Percentiles rank a stretch among this genome's conserved stretches.
Evolutionary conservation across 169 alveolate genomes (phyloP).

Genomic region (Plasmodium yoelii): DNA sequence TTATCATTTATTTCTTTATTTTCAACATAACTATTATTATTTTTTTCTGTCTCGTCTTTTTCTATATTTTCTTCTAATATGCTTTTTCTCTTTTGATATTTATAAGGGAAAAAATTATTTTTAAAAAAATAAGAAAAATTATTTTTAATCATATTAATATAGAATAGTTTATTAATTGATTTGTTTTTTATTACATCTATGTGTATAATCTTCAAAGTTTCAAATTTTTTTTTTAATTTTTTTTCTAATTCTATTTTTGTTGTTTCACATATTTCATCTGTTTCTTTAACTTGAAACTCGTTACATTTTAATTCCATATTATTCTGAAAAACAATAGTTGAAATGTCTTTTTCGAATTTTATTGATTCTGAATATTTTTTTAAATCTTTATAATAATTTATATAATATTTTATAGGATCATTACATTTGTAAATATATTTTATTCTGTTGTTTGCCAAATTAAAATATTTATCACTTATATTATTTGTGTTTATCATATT

Average conservation of each 20-base stretch:
- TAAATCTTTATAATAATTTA: constrained; percentile 14
- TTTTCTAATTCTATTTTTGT: neutral
- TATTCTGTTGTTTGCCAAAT: constrained; percentile 35
- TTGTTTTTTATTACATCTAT: constrained; percentile 19
- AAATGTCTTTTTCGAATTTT: constrained; percentile 15
- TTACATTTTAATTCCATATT: neutral
- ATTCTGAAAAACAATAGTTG: neutral
- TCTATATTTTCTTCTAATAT: neutral
- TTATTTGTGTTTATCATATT: constrained; percentile 2
- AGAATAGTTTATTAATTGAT: constrained; percentile 20
- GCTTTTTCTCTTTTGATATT: neutral
- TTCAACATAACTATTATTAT: constrained; percentile 7
- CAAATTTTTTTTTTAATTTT: neutral
- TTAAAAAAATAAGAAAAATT: constrained; percentile 53
- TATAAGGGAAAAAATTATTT: constrained; percentile 59
- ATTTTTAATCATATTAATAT: constrained; percentile 57
- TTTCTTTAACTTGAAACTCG: neutral
- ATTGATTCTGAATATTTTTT: neutral
- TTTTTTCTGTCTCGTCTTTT: neutral
- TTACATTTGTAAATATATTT: constrained; percentile 44
- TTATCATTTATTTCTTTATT: neutral
- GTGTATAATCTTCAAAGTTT: constrained; percentile 11
- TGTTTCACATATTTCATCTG: neutral
- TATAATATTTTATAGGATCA: constrained; percentile 35
- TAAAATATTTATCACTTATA: constrained; percentile 32